phyloP scores from a whole-genome alignment of 2,329 filamentous ascomycete genomes.

The Xylariales sp. region DNA sequence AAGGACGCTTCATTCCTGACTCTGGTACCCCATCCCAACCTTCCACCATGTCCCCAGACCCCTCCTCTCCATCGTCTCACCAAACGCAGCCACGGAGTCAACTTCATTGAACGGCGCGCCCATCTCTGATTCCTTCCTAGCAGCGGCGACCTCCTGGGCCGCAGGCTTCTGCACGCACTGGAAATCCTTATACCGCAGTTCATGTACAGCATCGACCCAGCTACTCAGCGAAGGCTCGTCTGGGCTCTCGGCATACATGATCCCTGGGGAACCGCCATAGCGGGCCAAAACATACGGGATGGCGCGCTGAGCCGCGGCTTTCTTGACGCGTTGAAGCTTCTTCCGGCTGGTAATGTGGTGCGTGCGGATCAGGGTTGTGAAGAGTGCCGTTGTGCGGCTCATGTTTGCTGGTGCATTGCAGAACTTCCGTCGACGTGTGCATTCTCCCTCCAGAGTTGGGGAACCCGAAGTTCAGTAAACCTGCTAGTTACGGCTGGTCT shows the following conservation, averaged over 20 bases:
- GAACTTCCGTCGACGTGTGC: too few species aligned
- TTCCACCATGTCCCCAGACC: constrained; percentile 64
- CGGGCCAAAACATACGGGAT: constrained; percentile 62
- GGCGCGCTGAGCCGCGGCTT: constrained; percentile 56
- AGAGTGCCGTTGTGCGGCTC: constrained; percentile 19
- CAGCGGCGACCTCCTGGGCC: constrained; percentile 11
- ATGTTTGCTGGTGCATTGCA: too few species aligned
- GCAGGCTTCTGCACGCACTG: constrained; percentile 55
- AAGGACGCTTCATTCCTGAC: background rate
- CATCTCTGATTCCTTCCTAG: constrained; percentile 2
- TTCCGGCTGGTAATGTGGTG: constrained; percentile 80
- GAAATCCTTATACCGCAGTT: constrained; percentile 68
- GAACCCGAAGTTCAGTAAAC: too few species aligned
- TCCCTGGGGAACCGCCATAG: constrained; percentile 64
- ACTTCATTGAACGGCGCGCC: constrained; percentile 48
- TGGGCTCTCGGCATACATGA: constrained; percentile 70
- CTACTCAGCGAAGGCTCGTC: constrained; percentile 48
- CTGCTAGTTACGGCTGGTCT: too few species aligned
- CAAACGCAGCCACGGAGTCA: constrained; percentile 61
- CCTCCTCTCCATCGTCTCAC: constrained; percentile 52
- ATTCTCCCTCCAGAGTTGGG: too few species aligned
- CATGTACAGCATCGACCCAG: constrained; percentile 63
- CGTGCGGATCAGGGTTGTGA: constrained; percentile 63
- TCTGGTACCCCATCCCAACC: constrained; percentile 56
- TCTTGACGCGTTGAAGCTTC: constrained; percentile 57